Conservation (phyloP, 257 asterid genomes). For the Eucommia ulmoides region DNA sequence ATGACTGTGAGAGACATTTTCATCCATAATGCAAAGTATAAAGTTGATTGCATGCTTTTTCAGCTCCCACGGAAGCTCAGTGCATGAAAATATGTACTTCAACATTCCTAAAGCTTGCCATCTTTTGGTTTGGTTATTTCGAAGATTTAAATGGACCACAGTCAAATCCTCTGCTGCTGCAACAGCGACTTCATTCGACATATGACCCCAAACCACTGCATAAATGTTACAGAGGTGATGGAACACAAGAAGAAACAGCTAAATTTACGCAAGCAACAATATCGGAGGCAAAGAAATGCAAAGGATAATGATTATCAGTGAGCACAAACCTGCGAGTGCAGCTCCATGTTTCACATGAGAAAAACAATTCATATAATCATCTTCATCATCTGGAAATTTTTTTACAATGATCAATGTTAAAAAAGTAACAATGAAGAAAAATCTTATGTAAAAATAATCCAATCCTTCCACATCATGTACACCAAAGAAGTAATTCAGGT, state of each 20-base stretch:
- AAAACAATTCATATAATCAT: constrained; percentile 45
- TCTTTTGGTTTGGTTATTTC: constrained; percentile 51
- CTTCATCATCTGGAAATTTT: constrained; percentile 37
- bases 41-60: constrained; percentile 49
- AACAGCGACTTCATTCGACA: constrained; percentile 42
- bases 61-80: constrained; percentile 46
- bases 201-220: constrained; percentile 80
- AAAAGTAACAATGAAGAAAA: no score
- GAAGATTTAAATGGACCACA: constrained; percentile 46
- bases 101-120: constrained; percentile 73
- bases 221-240: constrained; percentile 9
- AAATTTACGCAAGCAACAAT: constrained; percentile 11
- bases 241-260: constrained; percentile 8
- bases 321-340: constrained; percentile 51
- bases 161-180: constrained; percentile 54
- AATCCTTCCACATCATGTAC: no score
- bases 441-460: no score
- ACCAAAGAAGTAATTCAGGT: no score
- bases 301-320: neutral
- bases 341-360: constrained; percentile 78
- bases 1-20: constrained; percentile 18
- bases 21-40: constrained; percentile 51
- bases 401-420: no score
- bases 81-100: constrained; percentile 38
- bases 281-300: constrained; percentile 6